phyloP scores from a whole-genome alignment of 345 rosid species.

The Dimocarpus longan region DNA sequence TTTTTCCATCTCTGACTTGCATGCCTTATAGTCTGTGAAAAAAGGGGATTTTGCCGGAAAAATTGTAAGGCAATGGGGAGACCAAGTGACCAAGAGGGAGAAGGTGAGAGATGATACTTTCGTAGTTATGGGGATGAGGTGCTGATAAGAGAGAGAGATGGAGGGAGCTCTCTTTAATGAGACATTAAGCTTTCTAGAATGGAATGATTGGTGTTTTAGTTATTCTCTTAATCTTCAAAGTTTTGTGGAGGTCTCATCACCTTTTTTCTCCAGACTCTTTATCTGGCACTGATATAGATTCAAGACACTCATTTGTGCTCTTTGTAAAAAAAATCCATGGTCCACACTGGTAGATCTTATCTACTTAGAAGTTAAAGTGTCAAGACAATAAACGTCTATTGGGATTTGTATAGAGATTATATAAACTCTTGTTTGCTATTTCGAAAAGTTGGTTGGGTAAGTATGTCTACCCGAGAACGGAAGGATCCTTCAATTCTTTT shows the following conservation, averaged over 20 bases:
- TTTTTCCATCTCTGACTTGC: background rate
- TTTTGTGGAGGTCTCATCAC: background rate
- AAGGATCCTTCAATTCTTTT: background rate
- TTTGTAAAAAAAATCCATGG: background rate
- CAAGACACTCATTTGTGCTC: background rate
- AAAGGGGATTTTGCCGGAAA: background rate
- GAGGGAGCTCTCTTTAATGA: background rate
- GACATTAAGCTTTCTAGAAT: background rate
- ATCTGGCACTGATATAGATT: background rate
- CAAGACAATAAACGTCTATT: background rate
- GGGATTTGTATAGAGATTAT: background rate
- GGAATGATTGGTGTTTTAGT: background rate
- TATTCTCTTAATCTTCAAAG: background rate
- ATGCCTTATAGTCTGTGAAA: background rate
- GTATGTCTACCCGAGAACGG: background rate
- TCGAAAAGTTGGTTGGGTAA: background rate
- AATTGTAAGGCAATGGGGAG: background rate
- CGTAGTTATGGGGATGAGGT: background rate
- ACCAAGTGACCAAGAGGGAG: background rate
- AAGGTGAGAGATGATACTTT: background rate
- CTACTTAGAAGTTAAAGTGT: background rate
- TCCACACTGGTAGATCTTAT: background rate
- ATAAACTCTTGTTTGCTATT: background rate
- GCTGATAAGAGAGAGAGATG: background rate
- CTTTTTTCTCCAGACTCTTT: background rate